Evolutionary conservation across 2,329 filamentous ascomycete genomes (phyloP).

Genomic region (Penicillium sclerotigenum): DNA sequence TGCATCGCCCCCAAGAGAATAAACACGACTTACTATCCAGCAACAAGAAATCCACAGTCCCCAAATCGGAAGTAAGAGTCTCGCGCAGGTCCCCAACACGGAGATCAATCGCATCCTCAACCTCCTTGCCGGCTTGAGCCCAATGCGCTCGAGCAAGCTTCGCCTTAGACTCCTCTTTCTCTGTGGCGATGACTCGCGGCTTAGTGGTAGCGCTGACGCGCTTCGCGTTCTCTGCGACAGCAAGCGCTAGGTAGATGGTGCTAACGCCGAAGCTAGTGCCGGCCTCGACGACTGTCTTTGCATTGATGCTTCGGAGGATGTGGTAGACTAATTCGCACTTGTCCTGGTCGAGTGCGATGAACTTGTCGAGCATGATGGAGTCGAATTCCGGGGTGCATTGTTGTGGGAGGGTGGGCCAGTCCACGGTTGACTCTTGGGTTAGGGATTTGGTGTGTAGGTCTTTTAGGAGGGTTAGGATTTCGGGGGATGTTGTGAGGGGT

Average conservation of each 20-base stretch:
- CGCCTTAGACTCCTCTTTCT: slow-evolving; percentile 57
- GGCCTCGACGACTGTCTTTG: slow-evolving; percentile 56
- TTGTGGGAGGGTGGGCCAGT: slow-evolving; percentile 21
- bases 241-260: slow-evolving; percentile 61
- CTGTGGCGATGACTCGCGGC: slow-evolving; percentile 55
- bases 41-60: slow-evolving; percentile 55
- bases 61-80: slow-evolving; percentile 51
- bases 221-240: slow-evolving; percentile 49
- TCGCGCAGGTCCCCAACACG: slow-evolving; percentile 57
- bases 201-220: slow-evolving; percentile 20
- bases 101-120: slow-evolving; percentile 54
- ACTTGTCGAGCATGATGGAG: slow-evolving; percentile 52
- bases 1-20: neutral
- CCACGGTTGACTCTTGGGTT: slow-evolving; percentile 30
- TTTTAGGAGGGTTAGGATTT: slow-evolving; percentile 27
- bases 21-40: slow-evolving; percentile 57
- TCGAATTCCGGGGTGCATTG: slow-evolving; percentile 29
- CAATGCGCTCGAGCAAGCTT: slow-evolving; percentile 53
- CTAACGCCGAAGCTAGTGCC: slow-evolving; percentile 62
- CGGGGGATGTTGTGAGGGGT: slow-evolving; percentile 9
- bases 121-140: slow-evolving; percentile 49
- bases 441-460: slow-evolving; percentile 32
- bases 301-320: slow-evolving; percentile 49
- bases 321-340: slow-evolving; percentile 59
- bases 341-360: slow-evolving; percentile 58